These are phyloP conservation scores for Dalbergia cochinchinensis DNA, from an alignment of 306 rosid genomes.

Conservation along the genomic window DNA sequence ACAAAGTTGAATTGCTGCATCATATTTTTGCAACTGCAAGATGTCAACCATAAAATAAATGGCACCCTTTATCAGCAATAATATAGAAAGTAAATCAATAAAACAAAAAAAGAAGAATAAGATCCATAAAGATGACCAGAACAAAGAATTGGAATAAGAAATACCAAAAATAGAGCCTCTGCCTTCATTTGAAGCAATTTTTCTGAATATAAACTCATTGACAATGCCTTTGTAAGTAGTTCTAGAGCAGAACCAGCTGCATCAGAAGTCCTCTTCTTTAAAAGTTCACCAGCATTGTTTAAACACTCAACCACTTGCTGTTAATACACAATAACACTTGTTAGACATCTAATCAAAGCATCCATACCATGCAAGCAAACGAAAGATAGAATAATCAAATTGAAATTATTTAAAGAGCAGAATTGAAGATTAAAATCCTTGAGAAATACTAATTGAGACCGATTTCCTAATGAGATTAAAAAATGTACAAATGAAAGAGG, in stretches of 20 bases:
- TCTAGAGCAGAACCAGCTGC: constrained; percentile 77
- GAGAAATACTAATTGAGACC: constrained; percentile 16
- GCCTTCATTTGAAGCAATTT: constrained; percentile 89
- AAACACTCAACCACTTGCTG: constrained; percentile 76
- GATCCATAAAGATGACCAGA: constrained; percentile 24
- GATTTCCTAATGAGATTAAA: background rate
- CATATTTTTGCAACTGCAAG: constrained; percentile 78
- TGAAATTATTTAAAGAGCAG: background rate
- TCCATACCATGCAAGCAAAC: constrained; percentile 6
- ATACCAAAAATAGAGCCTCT: constrained; percentile 81
- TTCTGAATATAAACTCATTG: constrained; percentile 81
- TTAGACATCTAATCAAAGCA: constrained; percentile 37
- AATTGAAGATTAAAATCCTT: constrained; percentile 32
- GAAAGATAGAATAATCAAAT: background rate
- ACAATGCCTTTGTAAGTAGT: constrained; percentile 70
- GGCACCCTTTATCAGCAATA: constrained; percentile 42
- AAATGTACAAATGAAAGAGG: too few species aligned
- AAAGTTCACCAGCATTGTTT: constrained; percentile 62
- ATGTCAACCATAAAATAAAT: constrained; percentile 46
- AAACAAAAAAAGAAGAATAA: constrained; percentile 7
- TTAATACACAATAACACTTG: constrained; percentile 41
- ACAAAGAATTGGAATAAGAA: constrained; percentile 44
- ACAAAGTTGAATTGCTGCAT: constrained; percentile 77
- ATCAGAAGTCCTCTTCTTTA: constrained; percentile 70
- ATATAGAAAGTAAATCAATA: constrained; percentile 14